phyloP scores from a whole-genome alignment of 2,329 filamentous ascomycete genomes.

The Fusarium tjaetaba region DNA sequence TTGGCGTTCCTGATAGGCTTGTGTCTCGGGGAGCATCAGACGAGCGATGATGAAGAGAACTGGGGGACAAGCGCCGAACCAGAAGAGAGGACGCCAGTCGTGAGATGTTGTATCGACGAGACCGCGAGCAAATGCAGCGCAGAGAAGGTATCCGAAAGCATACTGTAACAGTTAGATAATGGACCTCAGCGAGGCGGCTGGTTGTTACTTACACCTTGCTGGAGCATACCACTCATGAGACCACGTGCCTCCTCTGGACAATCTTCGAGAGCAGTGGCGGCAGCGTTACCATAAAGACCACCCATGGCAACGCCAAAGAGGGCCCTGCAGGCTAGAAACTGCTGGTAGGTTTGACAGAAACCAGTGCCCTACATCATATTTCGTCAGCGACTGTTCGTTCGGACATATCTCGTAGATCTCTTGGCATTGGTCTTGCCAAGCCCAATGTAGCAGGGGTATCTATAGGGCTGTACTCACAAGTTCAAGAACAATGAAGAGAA shows the following conservation, averaged over 20 bases:
- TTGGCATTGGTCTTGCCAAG: conserved; percentile 2
- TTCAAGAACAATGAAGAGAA: conserved; percentile 77
- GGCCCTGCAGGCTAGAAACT: conserved; percentile 79
- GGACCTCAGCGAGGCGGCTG: accelerated
- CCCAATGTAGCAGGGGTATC: not conserved
- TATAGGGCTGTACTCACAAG: conserved; percentile 59
- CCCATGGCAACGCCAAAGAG: conserved; percentile 87
- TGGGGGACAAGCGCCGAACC: conserved; percentile 86
- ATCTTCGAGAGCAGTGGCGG: conserved; percentile 82
- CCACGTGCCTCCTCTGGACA: conserved; percentile 74
- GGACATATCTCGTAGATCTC: conserved; percentile 5
- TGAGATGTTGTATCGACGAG: conserved; percentile 81
- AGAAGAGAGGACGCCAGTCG: conserved; percentile 86
- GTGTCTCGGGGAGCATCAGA: conserved; percentile 80
- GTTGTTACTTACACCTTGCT: conserved; percentile 66
- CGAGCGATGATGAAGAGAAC: conserved; percentile 84
- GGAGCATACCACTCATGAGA: conserved; percentile 78
- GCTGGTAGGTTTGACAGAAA: conserved; percentile 72
- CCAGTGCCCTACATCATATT: conserved; percentile 64
- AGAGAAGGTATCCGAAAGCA: conserved; percentile 72
- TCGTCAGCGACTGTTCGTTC: conserved; percentile 14
- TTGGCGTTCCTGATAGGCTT: conserved; percentile 74
- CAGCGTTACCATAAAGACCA: conserved; percentile 80
- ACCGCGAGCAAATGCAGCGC: conserved; percentile 68
- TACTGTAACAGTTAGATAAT: conserved; percentile 51